Evolutionary conservation across 768 basidiomycete species (phyloP), one percentile per base, ranked within the genome.

Genomic region (Amanita thiersii): DNA sequence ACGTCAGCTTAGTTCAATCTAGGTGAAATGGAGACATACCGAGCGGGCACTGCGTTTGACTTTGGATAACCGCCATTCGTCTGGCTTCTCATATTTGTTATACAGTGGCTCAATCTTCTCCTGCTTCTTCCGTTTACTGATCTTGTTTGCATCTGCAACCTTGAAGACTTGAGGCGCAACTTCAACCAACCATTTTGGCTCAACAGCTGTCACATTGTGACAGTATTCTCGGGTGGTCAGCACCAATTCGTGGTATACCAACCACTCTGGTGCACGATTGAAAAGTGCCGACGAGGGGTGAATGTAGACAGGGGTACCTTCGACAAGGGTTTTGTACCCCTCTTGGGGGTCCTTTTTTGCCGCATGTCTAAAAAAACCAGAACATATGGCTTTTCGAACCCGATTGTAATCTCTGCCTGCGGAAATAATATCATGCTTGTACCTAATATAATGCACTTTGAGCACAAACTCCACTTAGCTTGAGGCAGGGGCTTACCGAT

Each of bases 111-210:
- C 90, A 50, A 96, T 96, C 77, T 92, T 96, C 69, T 94, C 92
- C 60, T 91, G 85, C 61, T 75, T 80, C 72, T 96, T 97, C 50
- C 91, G 77, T 62, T 93, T 94, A 56, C 88, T 92, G 65, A 98
- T 94, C 64, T 96, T 97, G 67, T 92, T 93, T 40, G 79, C 86
- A 61, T 98, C 96, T 2, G 94, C 92, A 32, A 99, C 91, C 62
- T 88, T 89, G 83, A 98, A 99, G 73, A 96, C 97, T 46, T 93
- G 91, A 1, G 96, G 94, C 5, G 94, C 96, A 17, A 94, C 92
- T 55, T 99, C 93, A 12, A 92, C 87, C 5, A 98, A 77, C 96
- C 94, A 99, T 60, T 96, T 96, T 3, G 96, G 94, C 57, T 99
- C 96, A 46, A 99, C 76, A 1, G 90, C 88, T 0, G 91, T 94